These are phyloP conservation scores for Ascochyta fabae DNA, from an alignment of 2,329 filamentous ascomycete genomes.

Conservation along the genomic window DNA sequence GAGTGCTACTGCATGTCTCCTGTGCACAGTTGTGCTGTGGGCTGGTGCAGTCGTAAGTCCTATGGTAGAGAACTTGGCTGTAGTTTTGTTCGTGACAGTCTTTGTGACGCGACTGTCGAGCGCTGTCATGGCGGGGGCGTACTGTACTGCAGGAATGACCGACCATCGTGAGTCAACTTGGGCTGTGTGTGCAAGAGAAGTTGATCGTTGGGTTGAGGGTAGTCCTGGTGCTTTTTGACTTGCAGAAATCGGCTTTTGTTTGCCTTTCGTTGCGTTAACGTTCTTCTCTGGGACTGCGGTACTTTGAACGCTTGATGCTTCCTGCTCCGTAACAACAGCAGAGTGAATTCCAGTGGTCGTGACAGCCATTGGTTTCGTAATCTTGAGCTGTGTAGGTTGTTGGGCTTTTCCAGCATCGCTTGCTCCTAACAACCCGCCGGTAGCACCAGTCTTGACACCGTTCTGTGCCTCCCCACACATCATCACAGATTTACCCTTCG, in stretches of 20 bases:
- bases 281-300: background rate
- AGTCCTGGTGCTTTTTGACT: background rate
- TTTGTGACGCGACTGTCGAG: background rate
- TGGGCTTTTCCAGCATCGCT: too few relatives aligned
- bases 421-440: too few relatives aligned
- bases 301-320: background rate
- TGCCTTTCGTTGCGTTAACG: background rate
- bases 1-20: background rate
- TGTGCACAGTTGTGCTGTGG: background rate
- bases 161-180: slow-evolving; percentile 1
- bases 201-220: background rate
- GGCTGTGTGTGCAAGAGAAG: background rate
- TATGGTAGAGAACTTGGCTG: background rate
- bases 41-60: background rate
- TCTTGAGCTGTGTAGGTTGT: too few relatives aligned
- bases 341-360: too few relatives aligned
- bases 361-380: too few relatives aligned
- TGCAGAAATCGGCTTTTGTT: background rate
- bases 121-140: background rate
- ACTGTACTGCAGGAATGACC: background rate
- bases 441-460: background rate
- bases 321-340: too few relatives aligned
- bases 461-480: background rate
- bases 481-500: background rate
- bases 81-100: background rate